Percentiles rank a stretch among this genome's conserved stretches.
Evolutionary conservation across 345 rosid species (phyloP).

Genomic region (Citrus reticulata): DNA sequence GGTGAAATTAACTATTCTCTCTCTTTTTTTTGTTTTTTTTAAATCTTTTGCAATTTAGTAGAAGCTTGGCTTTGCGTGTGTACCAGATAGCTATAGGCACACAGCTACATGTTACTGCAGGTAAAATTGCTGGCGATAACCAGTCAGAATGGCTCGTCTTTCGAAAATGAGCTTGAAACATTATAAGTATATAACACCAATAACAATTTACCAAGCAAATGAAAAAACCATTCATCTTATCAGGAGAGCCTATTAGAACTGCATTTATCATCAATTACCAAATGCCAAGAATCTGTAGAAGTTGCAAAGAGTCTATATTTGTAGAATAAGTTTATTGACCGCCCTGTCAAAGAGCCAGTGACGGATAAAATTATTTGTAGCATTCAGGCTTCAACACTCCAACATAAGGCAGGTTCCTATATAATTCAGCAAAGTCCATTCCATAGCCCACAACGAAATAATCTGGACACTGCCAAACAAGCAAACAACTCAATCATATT

Average conservation of each 20-base stretch:
- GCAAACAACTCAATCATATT: neutral
- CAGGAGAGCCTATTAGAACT: neutral
- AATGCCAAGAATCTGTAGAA: neutral
- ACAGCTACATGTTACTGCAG: no score
- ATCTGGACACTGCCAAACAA: conserved; percentile 74
- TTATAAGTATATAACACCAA: no score
- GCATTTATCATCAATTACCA: neutral
- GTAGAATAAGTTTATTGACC: neutral
- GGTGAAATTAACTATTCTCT: no score
- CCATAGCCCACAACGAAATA: conserved; percentile 86
- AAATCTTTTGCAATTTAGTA: no score
- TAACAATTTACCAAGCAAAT: no score
- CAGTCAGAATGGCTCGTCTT: no score
- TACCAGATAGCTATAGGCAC: no score
- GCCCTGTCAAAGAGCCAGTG: neutral
- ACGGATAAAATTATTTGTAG: conserved; percentile 34
- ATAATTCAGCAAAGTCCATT: conserved; percentile 88
- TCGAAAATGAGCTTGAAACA: no score
- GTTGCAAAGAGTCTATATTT: neutral
- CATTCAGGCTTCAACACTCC: conserved; percentile 79
- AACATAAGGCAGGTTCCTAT: conserved; percentile 80
- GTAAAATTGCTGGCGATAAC: no score
- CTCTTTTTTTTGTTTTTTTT: no score
- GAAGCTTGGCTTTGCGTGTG: no score
- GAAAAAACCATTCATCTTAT: no score